Percentiles rank a stretch among this genome's conserved stretches.
phyloP scores from a whole-genome alignment of 78 protist genomes.

The Neovahlkampfia damariscottae region DNA sequence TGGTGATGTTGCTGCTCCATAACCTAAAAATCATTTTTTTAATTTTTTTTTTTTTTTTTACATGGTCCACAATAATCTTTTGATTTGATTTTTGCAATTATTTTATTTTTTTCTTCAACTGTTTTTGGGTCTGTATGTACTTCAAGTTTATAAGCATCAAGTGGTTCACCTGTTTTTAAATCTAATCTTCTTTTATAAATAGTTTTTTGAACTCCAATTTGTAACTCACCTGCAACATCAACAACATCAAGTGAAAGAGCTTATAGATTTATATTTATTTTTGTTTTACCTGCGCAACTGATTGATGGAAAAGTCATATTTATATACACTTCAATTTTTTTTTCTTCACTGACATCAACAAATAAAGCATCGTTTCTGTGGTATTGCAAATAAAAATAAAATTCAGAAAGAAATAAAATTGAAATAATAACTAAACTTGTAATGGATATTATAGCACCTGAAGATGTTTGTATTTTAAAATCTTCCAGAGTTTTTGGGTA shows the following conservation, averaged over 20 bases:
- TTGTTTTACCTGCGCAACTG: no score
- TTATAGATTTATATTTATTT: no score
- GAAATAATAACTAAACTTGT: background rate
- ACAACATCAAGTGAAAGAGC: conserved; percentile 47
- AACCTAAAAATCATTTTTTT: no score
- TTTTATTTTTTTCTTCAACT: background rate
- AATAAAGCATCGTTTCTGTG: background rate
- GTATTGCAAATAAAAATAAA: background rate
- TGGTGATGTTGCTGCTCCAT: conserved; percentile 60
- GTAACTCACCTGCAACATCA: conserved; percentile 70
- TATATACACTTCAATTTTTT: background rate
- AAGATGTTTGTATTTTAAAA: conserved; percentile 54
- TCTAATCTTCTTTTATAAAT: background rate
- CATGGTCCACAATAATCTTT: conserved; percentile 60
- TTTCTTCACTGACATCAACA: background rate
- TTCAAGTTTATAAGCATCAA: background rate
- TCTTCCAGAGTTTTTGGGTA: conserved; percentile 80
- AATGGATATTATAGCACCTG: conserved; percentile 48
- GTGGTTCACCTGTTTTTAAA: background rate
- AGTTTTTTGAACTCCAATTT: conserved; percentile 21
- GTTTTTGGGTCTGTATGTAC: background rate
- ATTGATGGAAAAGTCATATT: conserved; percentile 4
- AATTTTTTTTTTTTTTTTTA: no score
- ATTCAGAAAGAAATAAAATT: background rate
- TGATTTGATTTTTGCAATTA: background rate